Evolutionary conservation across 164 flowering plant genomes (phyloP).

Genomic region (Stephania japonica): DNA sequence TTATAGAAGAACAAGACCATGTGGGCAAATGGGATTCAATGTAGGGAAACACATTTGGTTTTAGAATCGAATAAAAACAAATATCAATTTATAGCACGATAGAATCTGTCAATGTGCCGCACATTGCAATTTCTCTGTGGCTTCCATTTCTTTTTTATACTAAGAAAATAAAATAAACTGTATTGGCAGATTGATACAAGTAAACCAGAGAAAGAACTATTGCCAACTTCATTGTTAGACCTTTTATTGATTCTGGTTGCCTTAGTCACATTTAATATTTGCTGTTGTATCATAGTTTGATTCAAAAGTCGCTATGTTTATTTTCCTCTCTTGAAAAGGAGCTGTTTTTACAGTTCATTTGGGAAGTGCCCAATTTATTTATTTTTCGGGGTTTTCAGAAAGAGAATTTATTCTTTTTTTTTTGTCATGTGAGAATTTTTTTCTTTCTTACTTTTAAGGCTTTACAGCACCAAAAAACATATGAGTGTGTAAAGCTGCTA

Average conservation of each 20-base stretch:
- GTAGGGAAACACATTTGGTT: conserved; percentile 3
- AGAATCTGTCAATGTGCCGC: background rate
- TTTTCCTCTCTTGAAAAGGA: background rate
- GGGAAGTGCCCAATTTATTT: too few relatives aligned
- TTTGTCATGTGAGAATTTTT: too few relatives aligned
- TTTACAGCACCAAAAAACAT: too few relatives aligned
- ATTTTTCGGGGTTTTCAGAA: too few relatives aligned
- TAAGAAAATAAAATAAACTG: background rate
- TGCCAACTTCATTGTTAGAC: background rate
- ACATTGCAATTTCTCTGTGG: background rate
- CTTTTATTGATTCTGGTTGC: background rate
- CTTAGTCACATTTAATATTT: background rate
- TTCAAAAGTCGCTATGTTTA: background rate
- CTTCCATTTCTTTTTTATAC: background rate
- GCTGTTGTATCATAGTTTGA: background rate
- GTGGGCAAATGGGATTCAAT: conserved; percentile 28
- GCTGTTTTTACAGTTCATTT: too few relatives aligned
- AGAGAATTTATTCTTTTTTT: too few relatives aligned
- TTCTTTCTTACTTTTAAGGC: too few relatives aligned
- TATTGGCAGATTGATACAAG: background rate
- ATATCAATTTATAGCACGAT: background rate
- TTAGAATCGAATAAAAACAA: background rate
- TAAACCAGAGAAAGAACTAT: background rate
- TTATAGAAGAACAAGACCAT: conserved; percentile 29
- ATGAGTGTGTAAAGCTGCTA: too few relatives aligned